Percentiles rank a stretch among this genome's conserved stretches.
Conservation (phyloP, 371 early-diverging fungal genomes). For the Actinomucor elegans region DNA sequence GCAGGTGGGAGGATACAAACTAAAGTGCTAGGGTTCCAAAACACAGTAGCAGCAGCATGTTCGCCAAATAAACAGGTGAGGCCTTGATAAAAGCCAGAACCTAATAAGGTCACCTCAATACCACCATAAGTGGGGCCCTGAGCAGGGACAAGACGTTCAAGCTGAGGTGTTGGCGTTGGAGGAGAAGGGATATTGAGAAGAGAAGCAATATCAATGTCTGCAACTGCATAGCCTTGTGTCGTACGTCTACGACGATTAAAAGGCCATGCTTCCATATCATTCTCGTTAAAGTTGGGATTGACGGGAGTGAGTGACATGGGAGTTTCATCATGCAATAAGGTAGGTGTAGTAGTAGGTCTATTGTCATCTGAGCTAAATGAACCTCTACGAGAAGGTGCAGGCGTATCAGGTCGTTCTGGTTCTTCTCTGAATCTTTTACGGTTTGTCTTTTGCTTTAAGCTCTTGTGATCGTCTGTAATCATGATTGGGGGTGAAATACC, state of each 20-base stretch:
- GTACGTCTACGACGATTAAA: constrained; percentile 18
- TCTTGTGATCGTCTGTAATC: constrained; percentile 94
- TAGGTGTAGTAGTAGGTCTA: not conserved
- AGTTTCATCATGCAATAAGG: not conserved
- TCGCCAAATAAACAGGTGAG: constrained; percentile 56
- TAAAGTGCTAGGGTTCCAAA: constrained; percentile 66
- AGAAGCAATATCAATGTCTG: not conserved
- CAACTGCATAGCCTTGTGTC: not conserved
- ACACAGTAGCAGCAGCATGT: constrained; percentile 44
- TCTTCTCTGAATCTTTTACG: constrained; percentile 46
- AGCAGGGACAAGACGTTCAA: constrained; percentile 64
- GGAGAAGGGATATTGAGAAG: constrained; percentile 7
- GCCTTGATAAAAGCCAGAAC: constrained; percentile 67
- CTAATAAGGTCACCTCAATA: constrained; percentile 72
- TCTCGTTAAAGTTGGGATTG: too few species aligned
- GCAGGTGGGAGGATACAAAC: constrained; percentile 80
- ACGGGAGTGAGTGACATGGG: too few species aligned
- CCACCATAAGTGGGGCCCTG: constrained; percentile 82
- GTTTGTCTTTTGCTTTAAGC: constrained; percentile 45
- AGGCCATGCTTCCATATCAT: constrained; percentile 16
- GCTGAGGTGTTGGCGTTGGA: constrained; percentile 26
- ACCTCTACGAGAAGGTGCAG: constrained; percentile 8
- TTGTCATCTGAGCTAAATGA: not conserved
- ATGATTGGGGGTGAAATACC: constrained; percentile 85
- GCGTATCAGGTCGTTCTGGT: constrained; percentile 13